These are phyloP conservation scores for Cyberlindnera nakhonratchasimensis DNA, from an alignment of 805 yeast genomes.

Conservation along the genomic window DNA sequence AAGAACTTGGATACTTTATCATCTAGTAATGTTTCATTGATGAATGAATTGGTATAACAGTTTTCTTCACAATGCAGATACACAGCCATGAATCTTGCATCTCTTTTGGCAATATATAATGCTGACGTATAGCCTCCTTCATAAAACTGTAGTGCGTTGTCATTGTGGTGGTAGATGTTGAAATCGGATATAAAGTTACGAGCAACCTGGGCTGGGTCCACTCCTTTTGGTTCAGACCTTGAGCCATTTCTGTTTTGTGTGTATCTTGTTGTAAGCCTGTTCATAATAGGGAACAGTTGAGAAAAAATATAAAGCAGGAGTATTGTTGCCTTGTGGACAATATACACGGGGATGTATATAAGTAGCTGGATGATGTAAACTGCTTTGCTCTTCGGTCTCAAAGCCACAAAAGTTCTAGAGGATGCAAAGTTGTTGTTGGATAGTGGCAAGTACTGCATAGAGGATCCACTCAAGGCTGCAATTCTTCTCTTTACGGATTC, in stretches of 20 bases:
- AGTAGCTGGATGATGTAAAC: slow-evolving; percentile 30
- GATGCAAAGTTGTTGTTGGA: slow-evolving; percentile 20
- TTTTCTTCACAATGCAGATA: slow-evolving; percentile 71
- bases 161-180: slow-evolving; percentile 40
- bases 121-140: slow-evolving; percentile 83
- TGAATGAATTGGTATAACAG: slow-evolving; percentile 54
- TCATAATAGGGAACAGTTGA: slow-evolving; percentile 36
- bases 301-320: slow-evolving; percentile 27
- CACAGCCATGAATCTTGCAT: slow-evolving; percentile 69
- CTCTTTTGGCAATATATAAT: slow-evolving; percentile 60
- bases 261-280: slow-evolving; percentile 33
- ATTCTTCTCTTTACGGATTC: slow-evolving; percentile 26
- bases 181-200: slow-evolving; percentile 48
- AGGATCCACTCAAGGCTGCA: slow-evolving; percentile 21
- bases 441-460: slow-evolving; percentile 29
- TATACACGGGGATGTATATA: slow-evolving; percentile 32
- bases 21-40: slow-evolving; percentile 51
- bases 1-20: slow-evolving; percentile 46
- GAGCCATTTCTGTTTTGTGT: slow-evolving; percentile 38
- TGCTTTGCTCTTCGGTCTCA: slow-evolving; percentile 26
- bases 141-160: slow-evolving; percentile 36
- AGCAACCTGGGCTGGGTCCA: slow-evolving; percentile 53
- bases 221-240: slow-evolving; percentile 32
- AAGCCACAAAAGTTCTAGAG: slow-evolving; percentile 11
- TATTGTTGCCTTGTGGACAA: slow-evolving; percentile 30